These are phyloP conservation scores for Candida tibetensis DNA, from an alignment of 805 yeast species.

Conservation along the genomic window DNA sequence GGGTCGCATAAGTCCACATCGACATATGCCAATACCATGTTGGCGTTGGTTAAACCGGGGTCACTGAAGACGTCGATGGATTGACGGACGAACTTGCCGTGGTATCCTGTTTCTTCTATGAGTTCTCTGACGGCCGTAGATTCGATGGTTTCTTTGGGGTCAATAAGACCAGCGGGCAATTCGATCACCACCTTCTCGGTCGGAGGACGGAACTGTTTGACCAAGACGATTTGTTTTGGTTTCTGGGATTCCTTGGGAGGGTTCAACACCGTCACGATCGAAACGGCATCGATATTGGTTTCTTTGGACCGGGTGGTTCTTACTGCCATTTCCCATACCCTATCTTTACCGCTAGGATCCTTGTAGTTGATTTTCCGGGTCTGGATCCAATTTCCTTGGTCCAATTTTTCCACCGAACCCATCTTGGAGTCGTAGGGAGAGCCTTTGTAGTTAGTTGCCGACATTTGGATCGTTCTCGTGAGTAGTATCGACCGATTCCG, in stretches of 20 bases:
- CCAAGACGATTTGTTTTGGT: constrained; percentile 49
- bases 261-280: constrained; percentile 71
- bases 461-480: background rate
- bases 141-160: constrained; percentile 74
- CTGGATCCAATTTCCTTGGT: constrained; percentile 45
- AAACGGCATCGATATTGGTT: constrained; percentile 82
- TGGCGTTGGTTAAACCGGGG: constrained; percentile 88
- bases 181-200: constrained; percentile 85
- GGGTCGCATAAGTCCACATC: constrained; percentile 67
- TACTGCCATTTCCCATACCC: constrained; percentile 92
- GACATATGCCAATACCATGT: constrained; percentile 73
- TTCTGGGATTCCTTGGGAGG: constrained; percentile 40
- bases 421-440: constrained; percentile 38
- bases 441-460: background rate
- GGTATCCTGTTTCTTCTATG: constrained; percentile 89
- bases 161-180: constrained; percentile 93
- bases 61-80: constrained; percentile 55
- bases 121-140: constrained; percentile 85
- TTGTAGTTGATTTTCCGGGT: constrained; percentile 62
- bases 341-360: constrained; percentile 64
- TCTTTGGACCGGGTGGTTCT: constrained; percentile 65
- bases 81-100: constrained; percentile 53
- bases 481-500: too few species aligned
- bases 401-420: constrained; percentile 32
- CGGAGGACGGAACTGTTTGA: constrained; percentile 93